These are phyloP conservation scores for Ramaria sp. DNA, from an alignment of 768 basidiomycete genomes.

Conservation along the genomic window DNA sequence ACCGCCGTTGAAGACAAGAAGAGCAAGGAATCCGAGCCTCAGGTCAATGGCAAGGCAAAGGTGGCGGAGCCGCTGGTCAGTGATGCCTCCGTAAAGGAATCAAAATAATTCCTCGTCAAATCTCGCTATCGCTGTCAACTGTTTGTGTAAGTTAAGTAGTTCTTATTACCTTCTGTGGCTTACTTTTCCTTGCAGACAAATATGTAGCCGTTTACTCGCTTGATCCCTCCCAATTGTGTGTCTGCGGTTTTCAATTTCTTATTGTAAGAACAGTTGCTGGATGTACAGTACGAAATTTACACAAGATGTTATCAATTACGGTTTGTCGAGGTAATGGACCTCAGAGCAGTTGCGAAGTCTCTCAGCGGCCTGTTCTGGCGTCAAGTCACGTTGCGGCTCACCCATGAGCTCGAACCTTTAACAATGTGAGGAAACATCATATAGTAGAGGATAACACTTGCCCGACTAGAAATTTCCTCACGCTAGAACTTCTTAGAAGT, in stretches of 20 bases:
- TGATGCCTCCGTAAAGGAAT: neutral
- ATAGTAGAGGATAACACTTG: conserved; percentile 23
- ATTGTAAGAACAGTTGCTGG: neutral
- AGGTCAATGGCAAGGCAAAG: conserved; percentile 4
- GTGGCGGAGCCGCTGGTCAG: neutral
- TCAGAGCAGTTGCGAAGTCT: conserved; percentile 44
- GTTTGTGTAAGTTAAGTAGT: neutral
- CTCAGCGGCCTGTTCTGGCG: conserved; percentile 76
- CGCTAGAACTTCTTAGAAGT: conserved; percentile 65
- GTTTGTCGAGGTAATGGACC: conserved; percentile 43
- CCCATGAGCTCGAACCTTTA: conserved; percentile 80
- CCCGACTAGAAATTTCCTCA: conserved; percentile 88
- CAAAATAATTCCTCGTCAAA: neutral
- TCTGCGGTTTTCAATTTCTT: neutral
- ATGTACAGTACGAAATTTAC: neutral
- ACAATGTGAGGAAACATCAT: conserved; percentile 7
- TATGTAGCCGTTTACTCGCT: neutral
- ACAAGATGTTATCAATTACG: neutral
- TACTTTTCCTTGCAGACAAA: neutral
- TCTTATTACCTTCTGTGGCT: neutral
- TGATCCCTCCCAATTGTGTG: neutral
- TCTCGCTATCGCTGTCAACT: neutral
- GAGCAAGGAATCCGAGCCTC: conserved; percentile 2
- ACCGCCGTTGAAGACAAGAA: neutral
- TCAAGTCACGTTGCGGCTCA: conserved; percentile 83